Evolutionary conservation across 495 filamentous ascomycete species (phyloP).

Genomic region (Hypoxylon trugodes): DNA sequence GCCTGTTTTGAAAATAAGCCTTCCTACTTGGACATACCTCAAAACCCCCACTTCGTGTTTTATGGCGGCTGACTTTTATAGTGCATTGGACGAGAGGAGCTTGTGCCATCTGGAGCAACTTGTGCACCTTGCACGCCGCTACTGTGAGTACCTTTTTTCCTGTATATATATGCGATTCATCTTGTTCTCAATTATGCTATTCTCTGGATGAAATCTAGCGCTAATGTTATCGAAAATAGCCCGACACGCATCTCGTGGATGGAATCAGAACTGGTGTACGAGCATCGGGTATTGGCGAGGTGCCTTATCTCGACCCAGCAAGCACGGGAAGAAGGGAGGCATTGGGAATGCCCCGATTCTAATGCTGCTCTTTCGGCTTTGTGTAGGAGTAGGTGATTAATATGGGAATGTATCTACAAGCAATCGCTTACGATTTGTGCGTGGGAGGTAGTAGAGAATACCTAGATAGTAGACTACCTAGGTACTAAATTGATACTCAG

Average conservation of each 20-base stretch:
- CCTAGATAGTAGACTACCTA: too few species aligned
- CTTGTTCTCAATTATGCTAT: neutral
- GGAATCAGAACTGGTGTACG: conserved; percentile 51
- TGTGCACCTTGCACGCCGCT: conserved; percentile 52
- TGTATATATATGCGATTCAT: neutral
- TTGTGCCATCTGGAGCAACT: conserved; percentile 51
- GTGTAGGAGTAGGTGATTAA: too few species aligned
- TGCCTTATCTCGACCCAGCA: conserved; percentile 58
- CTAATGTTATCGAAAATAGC: conserved; percentile 37
- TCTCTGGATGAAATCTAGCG: neutral
- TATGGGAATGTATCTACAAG: too few species aligned
- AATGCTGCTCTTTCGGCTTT: too few species aligned
- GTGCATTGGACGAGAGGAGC: conserved; percentile 56
- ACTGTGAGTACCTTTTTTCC: conserved; percentile 41
- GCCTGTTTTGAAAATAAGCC: too few species aligned
- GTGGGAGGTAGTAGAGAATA: too few species aligned
- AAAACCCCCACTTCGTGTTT: too few species aligned
- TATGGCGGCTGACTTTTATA: too few species aligned
- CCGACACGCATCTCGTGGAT: conserved; percentile 53
- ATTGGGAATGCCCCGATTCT: conserved; percentile 45
- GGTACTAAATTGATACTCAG: too few species aligned
- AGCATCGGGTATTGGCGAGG: conserved; percentile 55
- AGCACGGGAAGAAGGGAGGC: conserved; percentile 57
- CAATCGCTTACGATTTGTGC: too few species aligned
- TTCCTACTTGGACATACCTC: too few species aligned